These are phyloP conservation scores for Barnettozyma pratensis DNA, from an alignment of 805 yeast genomes.

Conservation along the genomic window DNA sequence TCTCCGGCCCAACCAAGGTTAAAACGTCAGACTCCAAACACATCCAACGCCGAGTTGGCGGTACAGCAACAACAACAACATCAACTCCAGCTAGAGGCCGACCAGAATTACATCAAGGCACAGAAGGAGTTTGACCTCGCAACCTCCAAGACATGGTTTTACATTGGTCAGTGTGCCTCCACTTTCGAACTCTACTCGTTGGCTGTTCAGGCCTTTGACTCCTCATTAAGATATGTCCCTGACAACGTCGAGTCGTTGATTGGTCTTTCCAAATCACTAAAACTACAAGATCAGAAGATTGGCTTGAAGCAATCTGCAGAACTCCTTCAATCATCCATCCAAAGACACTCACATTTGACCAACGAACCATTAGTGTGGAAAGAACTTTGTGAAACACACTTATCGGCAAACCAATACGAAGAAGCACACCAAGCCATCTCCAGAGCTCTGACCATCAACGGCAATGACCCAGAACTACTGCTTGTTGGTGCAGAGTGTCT, in stretches of 20 bases:
- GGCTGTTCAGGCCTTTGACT: conserved; percentile 20
- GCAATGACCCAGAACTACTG: conserved; percentile 43
- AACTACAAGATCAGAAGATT: conserved; percentile 10
- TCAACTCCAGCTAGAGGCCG: conserved; percentile 1
- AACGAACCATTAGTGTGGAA: conserved; percentile 38
- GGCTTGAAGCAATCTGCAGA: conserved; percentile 19
- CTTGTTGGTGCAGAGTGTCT: conserved; percentile 45
- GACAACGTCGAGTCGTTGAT: conserved; percentile 19
- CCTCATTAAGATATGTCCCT: conserved; percentile 21
- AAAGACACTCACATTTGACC: conserved; percentile 31
- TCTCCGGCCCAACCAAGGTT: conserved; percentile 13
- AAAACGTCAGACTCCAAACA: conserved; percentile 14
- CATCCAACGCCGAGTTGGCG: conserved; percentile 1
- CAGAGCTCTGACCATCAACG: conserved; percentile 34
- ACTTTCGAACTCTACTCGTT: conserved; percentile 14
- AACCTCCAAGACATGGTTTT: conserved; percentile 19
- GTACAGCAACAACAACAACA: not conserved
- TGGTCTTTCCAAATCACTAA: conserved; percentile 14
- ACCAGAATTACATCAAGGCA: not conserved
- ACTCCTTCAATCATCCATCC: conserved; percentile 16
- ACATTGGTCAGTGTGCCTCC: conserved; percentile 22
- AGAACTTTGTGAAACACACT: conserved; percentile 49
- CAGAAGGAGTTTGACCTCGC: conserved; percentile 11
- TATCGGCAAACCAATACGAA: conserved; percentile 40
- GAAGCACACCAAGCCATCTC: conserved; percentile 47